A percentile compares a stretch with the other conserved stretches of the same genome.
These are phyloP conservation scores for Mortierella sp. DNA, from an alignment of 371 early-diverging fungal genomes.

Conservation along the genomic window DNA sequence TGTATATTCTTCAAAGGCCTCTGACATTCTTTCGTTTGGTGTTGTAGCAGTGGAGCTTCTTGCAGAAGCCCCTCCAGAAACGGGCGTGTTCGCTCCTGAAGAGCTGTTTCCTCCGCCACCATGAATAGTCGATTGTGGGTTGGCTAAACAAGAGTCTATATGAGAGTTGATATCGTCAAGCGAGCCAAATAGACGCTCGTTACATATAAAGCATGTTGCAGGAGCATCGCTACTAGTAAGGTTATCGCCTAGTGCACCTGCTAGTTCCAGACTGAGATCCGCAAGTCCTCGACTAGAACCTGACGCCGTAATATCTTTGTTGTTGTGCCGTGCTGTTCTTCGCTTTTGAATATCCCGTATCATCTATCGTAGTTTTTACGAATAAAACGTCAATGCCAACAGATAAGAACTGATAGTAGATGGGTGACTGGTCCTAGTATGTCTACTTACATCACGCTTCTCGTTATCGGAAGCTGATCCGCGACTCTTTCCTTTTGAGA, in stretches of 20 bases:
- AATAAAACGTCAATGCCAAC: neutral
- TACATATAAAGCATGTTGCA: slow-evolving; percentile 82
- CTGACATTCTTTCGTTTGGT: slow-evolving; percentile 25
- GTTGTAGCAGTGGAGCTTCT: slow-evolving; percentile 52
- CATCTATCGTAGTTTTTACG: slow-evolving; percentile 14
- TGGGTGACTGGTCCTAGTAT: neutral
- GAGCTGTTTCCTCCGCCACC: slow-evolving; percentile 5
- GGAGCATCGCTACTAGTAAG: slow-evolving; percentile 24
- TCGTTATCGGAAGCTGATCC: slow-evolving; percentile 61
- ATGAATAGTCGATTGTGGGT: slow-evolving; percentile 30
- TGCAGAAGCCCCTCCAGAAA: slow-evolving; percentile 28
- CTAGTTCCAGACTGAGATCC: slow-evolving; percentile 37
- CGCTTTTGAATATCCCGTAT: slow-evolving; percentile 49
- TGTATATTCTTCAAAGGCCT: slow-evolving; percentile 80
- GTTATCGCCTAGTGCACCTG: slow-evolving; percentile 16
- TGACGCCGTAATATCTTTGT: slow-evolving; percentile 24
- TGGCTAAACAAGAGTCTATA: slow-evolving; percentile 76
- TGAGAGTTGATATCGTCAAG: slow-evolving; percentile 74
- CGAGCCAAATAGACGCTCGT: slow-evolving; percentile 68
- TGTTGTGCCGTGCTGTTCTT: slow-evolving; percentile 28
- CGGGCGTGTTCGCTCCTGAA: slow-evolving; percentile 29
- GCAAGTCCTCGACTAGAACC: slow-evolving; percentile 17
- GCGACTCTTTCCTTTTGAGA: slow-evolving; percentile 58
- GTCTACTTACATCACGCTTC: slow-evolving; percentile 58
- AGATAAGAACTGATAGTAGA: neutral